phyloP scores from a whole-genome alignment of 202 grass and related monocot species.

The Digitaria exilis region DNA sequence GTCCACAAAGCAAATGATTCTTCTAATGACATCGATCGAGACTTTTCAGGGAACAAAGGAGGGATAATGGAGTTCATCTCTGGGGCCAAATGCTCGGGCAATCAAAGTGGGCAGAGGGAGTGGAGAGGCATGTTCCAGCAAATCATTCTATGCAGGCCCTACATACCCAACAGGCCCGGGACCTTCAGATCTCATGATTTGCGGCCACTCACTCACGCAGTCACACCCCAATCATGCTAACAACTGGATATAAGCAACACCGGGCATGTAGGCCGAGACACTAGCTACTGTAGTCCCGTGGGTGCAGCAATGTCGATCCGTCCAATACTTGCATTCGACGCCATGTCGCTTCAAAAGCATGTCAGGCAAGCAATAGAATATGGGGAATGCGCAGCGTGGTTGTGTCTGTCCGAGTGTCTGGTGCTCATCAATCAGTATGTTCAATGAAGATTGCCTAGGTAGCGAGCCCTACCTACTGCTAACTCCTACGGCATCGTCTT shows the following conservation, averaged over 20 bases:
- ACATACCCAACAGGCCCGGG: conserved; percentile 10
- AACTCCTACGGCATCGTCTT: background rate
- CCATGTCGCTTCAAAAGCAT: conserved; percentile 35
- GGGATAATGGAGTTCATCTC: background rate
- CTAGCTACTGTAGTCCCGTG: conserved; percentile 28
- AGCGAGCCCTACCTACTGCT: background rate
- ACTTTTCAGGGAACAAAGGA: background rate
- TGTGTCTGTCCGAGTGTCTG: background rate
- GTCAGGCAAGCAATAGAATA: background rate
- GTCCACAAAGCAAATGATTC: conserved; percentile 12
- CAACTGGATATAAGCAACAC: background rate
- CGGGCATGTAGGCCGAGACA: conserved; percentile 3
- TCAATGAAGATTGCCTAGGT: background rate
- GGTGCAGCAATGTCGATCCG: background rate
- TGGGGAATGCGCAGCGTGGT: background rate
- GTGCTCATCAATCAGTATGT: background rate
- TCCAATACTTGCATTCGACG: conserved; percentile 49
- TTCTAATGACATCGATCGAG: background rate
- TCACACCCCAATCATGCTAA: conserved; percentile 44
- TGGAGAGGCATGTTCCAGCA: conserved; percentile 35
- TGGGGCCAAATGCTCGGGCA: conserved; percentile 24
- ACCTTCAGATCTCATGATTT: conserved; percentile 52
- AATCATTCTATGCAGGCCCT: conserved; percentile 58
- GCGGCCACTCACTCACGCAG: conserved; percentile 6
- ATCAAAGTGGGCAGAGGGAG: conserved; percentile 18